Evolutionary conservation across 495 filamentous ascomycete species (phyloP), one percentile per base, ranked within the genome.

Genomic region (Neurospora sp.): DNA sequence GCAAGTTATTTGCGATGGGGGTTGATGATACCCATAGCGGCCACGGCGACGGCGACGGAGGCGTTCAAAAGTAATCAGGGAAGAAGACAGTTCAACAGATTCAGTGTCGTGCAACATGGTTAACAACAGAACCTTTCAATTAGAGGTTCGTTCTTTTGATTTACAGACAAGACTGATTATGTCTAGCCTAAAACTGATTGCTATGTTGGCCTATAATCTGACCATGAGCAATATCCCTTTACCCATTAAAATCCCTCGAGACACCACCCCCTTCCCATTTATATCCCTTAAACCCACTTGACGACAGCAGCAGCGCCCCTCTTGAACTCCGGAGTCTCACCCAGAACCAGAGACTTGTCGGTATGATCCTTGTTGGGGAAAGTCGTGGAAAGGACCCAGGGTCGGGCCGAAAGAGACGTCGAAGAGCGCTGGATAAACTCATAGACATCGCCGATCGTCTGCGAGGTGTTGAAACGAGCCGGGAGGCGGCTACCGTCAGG

Each of bases 321-420:
- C 81, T 94, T 96, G 83, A 97, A 94, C 71, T 97, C 94, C 1
- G 89, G 77, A 80, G 97, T 83, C 41, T 97, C 93, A 2, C 91
- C 92, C 46, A 98, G 80, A 6, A 87, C 88, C 72, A 86, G 82
- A 1, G 76, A 80, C 79, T 91, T 89, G 73, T 99, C 94, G 22
- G 84, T 91, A 70, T 98, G 87, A 76, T 98, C 95, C 82, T 94
- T 97, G 81, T 91, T 97, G 3, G 96, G 96, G 81, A 98, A 98
- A 0, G 96, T 98, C 2, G 96, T 99, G 79, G 97, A 94, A 71
- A 99, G 80, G 9, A 92, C 91, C 87, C 93, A 99, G 12, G 84
- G 76, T 22, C 94, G 87, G 53, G 81, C 77, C 69, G 83, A 85
- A 72, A 88, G 86, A 12, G 82, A 83, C 0, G 91, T 81, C 59